Evolutionary conservation across 2,329 filamentous ascomycete species (phyloP).

Genomic region (Knufia fluminis): DNA sequence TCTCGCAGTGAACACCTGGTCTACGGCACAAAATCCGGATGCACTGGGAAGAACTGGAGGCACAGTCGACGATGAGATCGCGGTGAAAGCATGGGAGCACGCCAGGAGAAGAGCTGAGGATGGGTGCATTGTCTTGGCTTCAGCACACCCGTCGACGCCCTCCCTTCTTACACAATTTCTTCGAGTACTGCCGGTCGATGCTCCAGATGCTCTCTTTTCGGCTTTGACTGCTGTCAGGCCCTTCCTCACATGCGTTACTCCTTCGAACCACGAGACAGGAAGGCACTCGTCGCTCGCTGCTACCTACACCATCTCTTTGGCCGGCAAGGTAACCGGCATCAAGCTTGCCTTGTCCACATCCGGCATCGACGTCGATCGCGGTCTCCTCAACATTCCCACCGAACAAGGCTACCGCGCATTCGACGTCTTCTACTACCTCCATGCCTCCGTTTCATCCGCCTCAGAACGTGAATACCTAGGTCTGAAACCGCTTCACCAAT

Average conservation of each 20-base stretch:
- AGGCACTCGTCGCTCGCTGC: conserved; percentile 73
- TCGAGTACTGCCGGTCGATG: conserved; percentile 65
- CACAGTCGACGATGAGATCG: conserved; percentile 70
- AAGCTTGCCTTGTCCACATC: conserved; percentile 72
- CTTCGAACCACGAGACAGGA: conserved; percentile 75
- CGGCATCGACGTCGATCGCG: conserved; percentile 74
- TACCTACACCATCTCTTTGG: conserved; percentile 69
- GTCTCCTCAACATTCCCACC: conserved; percentile 68
- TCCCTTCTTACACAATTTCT: conserved; percentile 77
- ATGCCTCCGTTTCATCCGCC: conserved; percentile 81
- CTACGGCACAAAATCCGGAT: conserved; percentile 64
- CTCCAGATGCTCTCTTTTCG: conserved; percentile 66
- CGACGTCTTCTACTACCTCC: conserved; percentile 93
- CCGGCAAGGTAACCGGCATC: conserved; percentile 68
- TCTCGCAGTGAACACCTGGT: conserved; percentile 90
- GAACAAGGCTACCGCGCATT: conserved; percentile 83
- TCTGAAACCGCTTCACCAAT: conserved; percentile 66
- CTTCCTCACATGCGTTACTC: conserved; percentile 79
- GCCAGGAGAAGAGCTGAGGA: conserved; percentile 89
- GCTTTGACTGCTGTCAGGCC: conserved; percentile 74
- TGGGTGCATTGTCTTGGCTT: conserved; percentile 81
- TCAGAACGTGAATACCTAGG: conserved; percentile 83
- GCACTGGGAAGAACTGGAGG: conserved; percentile 62
- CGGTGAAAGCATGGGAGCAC: conserved; percentile 87
- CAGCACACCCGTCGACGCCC: conserved; percentile 78